Base-by-base conservation (phyloP, 1,284 basidiomycete genomes). In the Trametes polyzona region DNA sequence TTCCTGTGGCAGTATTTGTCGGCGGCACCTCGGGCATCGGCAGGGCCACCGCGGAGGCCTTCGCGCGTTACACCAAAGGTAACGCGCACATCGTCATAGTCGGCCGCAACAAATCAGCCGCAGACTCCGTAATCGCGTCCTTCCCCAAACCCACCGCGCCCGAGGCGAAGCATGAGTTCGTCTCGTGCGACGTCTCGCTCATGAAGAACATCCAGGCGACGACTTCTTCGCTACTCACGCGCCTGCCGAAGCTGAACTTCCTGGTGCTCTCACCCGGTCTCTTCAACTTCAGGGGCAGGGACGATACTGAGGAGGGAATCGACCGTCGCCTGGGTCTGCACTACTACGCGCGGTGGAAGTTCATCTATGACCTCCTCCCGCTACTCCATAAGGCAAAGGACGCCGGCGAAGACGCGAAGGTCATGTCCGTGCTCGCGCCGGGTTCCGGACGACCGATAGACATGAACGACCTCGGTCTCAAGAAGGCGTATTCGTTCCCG, bases 11-110 rank as follows among this genome's bases (percentile, higher is more conserved):
- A 14, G 47, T 76, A 44, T 74, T 76, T 57, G 67, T 75, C n/a
- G 74, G 75, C 27, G 70, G 70, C 4, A 72, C 75, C 0, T 70
- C 70, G 32, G 75, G 75, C 19, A 70, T 76, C 21, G 75, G 76
- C 7, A 69, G 67, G 44, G 74, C 65, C 24, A 67, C 69, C 41
- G 71, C 71, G 0, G 57, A 67, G 41, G 64, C 65, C 16, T 68
- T 77, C 41, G 73, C 73, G 7, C 59, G 64, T 17, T 63, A 72
- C 59, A 71, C 71, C 41, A 64, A 69, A 11, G 72, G 74, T 47
- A 70, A 74, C 52, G 65, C 70, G 32, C 69, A 73, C 55, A 73
- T 76, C 61, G 58, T 76, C 57, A 57, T 77, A 40, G 62, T 71
- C 29, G 76, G 75, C 12, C 70, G 75, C 46, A 76, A 72, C 65